These are phyloP conservation scores for Solidago caesia DNA, from an alignment of 129 eudicot species.

Conservation along the genomic window DNA sequence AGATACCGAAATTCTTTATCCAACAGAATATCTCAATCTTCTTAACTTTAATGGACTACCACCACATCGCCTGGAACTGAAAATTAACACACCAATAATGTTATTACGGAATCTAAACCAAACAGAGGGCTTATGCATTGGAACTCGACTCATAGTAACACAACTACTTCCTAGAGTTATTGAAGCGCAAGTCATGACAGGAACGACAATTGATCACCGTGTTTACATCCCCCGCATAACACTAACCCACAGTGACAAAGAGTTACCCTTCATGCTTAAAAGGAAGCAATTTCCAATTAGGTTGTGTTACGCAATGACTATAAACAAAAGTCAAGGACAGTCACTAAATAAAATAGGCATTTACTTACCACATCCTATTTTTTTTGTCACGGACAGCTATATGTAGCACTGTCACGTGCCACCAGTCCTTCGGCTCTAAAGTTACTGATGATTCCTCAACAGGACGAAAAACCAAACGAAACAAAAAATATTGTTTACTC, in stretches of 20 bases:
- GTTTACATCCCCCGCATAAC: not conserved
- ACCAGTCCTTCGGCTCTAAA: no score
- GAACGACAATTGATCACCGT: not conserved
- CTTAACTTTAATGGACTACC: not conserved
- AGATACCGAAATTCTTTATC: not conserved
- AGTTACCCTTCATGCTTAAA: slow-evolving; percentile 4
- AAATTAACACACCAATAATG: not conserved
- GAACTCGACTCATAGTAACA: not conserved
- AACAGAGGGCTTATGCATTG: not conserved
- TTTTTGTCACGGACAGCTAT: no score
- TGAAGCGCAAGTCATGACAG: not conserved
- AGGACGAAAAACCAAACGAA: no score
- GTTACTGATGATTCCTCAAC: no score
- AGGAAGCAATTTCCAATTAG: no score
- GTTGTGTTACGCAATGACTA: no score
- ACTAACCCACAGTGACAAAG: not conserved
- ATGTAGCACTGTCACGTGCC: no score
- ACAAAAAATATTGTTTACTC: no score
- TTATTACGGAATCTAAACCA: not conserved
- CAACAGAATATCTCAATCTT: not conserved
- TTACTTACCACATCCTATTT: no score
- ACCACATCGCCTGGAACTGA: not conserved
- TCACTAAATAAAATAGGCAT: no score
- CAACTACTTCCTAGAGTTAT: not conserved
- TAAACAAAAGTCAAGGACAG: no score